Percentiles rank a stretch among this genome's conserved stretches.
These are phyloP conservation scores for Wakefieldia striispora DNA, from an alignment of 768 basidiomycete species.

Conservation along the genomic window DNA sequence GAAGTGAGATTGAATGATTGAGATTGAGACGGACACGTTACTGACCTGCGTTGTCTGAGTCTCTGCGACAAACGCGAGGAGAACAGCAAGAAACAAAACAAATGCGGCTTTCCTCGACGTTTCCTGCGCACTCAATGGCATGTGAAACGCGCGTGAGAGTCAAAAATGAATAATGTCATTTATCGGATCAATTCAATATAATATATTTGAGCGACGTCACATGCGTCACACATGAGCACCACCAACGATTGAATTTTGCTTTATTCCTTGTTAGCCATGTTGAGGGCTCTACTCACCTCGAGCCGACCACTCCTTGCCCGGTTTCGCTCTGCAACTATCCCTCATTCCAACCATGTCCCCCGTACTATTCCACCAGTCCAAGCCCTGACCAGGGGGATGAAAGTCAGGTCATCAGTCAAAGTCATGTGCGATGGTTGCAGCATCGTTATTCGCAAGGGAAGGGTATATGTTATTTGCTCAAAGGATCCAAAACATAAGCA, in stretches of 20 bases:
- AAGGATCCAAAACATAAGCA: conserved; percentile 98
- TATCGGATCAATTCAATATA: no score
- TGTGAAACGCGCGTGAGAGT: no score
- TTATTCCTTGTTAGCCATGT: no score
- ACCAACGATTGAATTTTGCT: no score
- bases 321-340: conserved; percentile 39
- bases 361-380: conserved; percentile 25
- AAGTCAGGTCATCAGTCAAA: conserved; percentile 94
- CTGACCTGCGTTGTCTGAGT: conserved; percentile 74
- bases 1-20: no score
- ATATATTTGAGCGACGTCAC: neutral
- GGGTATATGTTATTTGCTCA: conserved; percentile 88
- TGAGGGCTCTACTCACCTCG: conserved; percentile 63
- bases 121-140: conserved; percentile 3
- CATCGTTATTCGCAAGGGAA: conserved; percentile 84
- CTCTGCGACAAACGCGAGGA: conserved; percentile 75
- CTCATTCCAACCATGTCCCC: conserved; percentile 33
- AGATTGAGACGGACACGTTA: neutral
- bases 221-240: no score
- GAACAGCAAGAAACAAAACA: conserved; percentile 53
- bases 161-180: no score
- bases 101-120: conserved; percentile 43
- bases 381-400: conserved; percentile 75
- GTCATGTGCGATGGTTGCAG: conserved; percentile 92
- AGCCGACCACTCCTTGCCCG: conserved; percentile 61